Evolutionary conservation across 148 eudicot species (phyloP), one percentile per base, ranked within the genome.

Genomic region (Rhododendron henanense): DNA sequence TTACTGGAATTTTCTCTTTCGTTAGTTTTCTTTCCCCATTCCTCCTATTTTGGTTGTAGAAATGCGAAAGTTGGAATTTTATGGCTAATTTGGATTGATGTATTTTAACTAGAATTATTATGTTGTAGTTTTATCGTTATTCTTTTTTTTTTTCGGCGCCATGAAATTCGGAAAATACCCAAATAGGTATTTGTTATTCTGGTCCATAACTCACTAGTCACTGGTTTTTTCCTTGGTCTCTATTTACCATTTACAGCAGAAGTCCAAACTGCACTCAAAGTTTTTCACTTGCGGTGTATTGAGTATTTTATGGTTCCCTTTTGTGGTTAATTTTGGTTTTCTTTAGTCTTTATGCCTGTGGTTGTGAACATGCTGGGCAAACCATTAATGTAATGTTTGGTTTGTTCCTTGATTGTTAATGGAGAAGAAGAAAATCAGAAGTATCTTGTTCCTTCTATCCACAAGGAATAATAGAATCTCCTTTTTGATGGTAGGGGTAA

Each of bases 251-350:
- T 47, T 47, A 47, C 50, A 47, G 50, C 50, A 51, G 65, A 39
- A 13, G 25, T 65, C 39, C 76, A n/a, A 41, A 15, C 21, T 44
- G 31, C 48, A n/a, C 39, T n/a, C 25, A 19, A 75, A 81, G 51
- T 45, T 75, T 85, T 41, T 80, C 85, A 74, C 85, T n/a, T 69
- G 65, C 82, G 1, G n/a, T 85, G 85, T 71, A 75, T 45, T 85
- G 41, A 57, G 23, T 55, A 21, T 18, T 82, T 18, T 61, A 10
- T 39, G 11, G 50, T 84, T 8, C 13, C 33, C 33, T 39, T 45
- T 74, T 25, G 57, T 44, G 33, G 23, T 31, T 47, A 41, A 39
- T 39, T 81, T 41, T 25, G 57, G 84, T 44, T 83, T 63, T 63
- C 45, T 35, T 82, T 83, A 41, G 53, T n/a, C 53, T 21, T n/a